A percentile compares a stretch with the other conserved stretches of the same genome.
phyloP scores from a whole-genome alignment of 768 basidiomycete genomes.

The Suillus clintonianus region DNA sequence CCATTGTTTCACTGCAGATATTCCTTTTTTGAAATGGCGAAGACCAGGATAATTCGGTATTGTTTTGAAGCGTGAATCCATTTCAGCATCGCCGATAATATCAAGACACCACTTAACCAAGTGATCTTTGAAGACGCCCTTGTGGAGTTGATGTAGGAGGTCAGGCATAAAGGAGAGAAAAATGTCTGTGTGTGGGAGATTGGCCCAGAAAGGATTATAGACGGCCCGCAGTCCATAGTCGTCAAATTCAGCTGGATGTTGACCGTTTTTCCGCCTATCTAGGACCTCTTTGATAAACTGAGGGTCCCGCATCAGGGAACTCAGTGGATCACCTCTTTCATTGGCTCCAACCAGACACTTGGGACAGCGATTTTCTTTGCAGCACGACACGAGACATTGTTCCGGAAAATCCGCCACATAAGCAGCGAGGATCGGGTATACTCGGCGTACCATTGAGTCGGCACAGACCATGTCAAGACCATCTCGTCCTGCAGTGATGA shows the following conservation, averaged over 20 bases:
- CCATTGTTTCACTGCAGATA: conserved; percentile 42
- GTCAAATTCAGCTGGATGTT: conserved; percentile 6
- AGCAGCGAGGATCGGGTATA: conserved; percentile 21
- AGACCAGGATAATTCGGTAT: conserved; percentile 13
- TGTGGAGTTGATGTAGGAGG: conserved; percentile 49
- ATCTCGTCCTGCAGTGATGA: conserved; percentile 14
- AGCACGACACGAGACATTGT: conserved; percentile 16
- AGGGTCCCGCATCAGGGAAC: background rate
- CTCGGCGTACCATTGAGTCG: conserved; percentile 11
- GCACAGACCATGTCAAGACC: conserved; percentile 19
- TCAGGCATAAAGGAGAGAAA: conserved; percentile 39
- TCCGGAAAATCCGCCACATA: conserved; percentile 27
- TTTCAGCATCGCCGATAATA: conserved; percentile 8
- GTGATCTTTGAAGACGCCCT: conserved; percentile 50
- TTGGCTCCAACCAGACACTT: conserved; percentile 3
- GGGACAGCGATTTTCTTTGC: conserved; percentile 12
- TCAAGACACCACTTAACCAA: conserved; percentile 36
- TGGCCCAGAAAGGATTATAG: conserved; percentile 41
- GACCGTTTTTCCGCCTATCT: conserved; percentile 1
- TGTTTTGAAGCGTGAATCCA: conserved; percentile 15
- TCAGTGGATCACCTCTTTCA: conserved; percentile 1
- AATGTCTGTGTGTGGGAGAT: conserved; percentile 43
- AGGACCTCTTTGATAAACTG: background rate
- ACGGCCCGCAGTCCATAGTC: background rate
- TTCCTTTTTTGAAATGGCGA: conserved; percentile 43